Evolutionary conservation across 2,329 filamentous ascomycete species (phyloP).

Genomic region (Colletotrichum aenigma): DNA sequence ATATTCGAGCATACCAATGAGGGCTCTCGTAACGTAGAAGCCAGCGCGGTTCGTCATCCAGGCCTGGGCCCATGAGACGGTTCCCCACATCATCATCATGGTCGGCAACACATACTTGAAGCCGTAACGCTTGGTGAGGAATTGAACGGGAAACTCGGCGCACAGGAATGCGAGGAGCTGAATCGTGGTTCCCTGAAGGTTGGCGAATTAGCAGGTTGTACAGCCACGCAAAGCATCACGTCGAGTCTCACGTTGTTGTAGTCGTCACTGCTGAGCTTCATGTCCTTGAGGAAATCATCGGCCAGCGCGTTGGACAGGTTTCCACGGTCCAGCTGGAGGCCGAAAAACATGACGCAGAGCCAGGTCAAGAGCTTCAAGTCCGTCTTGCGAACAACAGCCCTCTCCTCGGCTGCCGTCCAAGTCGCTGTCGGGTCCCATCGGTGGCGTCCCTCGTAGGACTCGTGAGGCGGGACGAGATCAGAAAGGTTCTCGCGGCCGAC

Average conservation of each 20-base stretch:
- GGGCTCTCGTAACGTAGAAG: constrained; percentile 41
- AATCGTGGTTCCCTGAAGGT: constrained; percentile 52
- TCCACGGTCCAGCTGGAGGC: constrained; percentile 66
- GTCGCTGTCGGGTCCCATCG: constrained; percentile 61
- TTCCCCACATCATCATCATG: constrained; percentile 25
- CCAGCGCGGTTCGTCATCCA: constrained; percentile 41
- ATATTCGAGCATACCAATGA: constrained; percentile 30
- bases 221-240: neutral
- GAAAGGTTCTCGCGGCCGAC: constrained; percentile 44
- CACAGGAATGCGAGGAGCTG: constrained; percentile 58
- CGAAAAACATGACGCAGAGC: constrained; percentile 54
- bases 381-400: constrained; percentile 53
- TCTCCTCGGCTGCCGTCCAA: constrained; percentile 63
- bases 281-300: constrained; percentile 64
- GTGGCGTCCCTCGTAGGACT: constrained; percentile 61
- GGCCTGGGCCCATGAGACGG: constrained; percentile 20
- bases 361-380: constrained; percentile 50
- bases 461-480: constrained; percentile 45
- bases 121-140: constrained; percentile 59
- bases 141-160: constrained; percentile 65
- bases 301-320: constrained; percentile 67
- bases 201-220: neutral
- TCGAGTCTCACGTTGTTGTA: constrained; percentile 54
- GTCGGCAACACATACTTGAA: constrained; percentile 34
- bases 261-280: constrained; percentile 51